Base-by-base conservation (phyloP, 805 yeast species). In the Lipomyces starkeyi region DNA sequence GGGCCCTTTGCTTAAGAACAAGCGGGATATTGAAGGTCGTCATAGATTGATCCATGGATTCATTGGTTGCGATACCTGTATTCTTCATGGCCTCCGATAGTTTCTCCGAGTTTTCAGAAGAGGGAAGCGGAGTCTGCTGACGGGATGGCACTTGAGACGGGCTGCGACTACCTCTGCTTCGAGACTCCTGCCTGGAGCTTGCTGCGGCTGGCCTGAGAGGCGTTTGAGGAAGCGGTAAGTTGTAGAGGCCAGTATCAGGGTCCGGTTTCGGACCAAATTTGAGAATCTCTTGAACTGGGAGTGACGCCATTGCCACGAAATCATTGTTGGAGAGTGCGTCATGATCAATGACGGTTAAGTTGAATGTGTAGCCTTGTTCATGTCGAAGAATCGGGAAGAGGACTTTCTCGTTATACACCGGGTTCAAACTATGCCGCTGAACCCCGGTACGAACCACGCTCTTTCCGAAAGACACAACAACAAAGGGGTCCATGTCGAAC, bases 401-500 rank as follows among this genome's bases (percentile, higher is more conserved):
- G 25, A 93, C 78, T 71, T 89, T 81, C 77, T 93, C 97, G 73
- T 92, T 88, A 79, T 88, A 94, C 0, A 88, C 83, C 0, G 99
- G 99, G 64, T 88, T 88, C 62, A 91, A 78, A 0, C 91, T 89
- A 77, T 94, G 98, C 27, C 91, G 85, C 72, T 88, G 85, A 88
- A 93, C 89, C 11, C 93, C 88, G 0, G 98, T 93, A 72, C 96
- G 85, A 77, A 86, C 94, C 0, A 94, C 92, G 72, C 89, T 89
- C 74, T 90, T 88, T 9, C 97, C 97, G 77, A 94, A 92, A 0
- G 97, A 88, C 0, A 92, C 88, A 22, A 94, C 92, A 2, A 94
- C 94, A 79, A 94, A 95, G 1, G 98, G 98, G 76, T 95, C 99
- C 96, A 95, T 91, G 78, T 93, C 97, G 75, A 90, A 94, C 0